Evolutionary conservation across 1,284 basidiomycete genomes (phyloP), one percentile per base, ranked within the genome.

Genomic region (Boletus sp.): DNA sequence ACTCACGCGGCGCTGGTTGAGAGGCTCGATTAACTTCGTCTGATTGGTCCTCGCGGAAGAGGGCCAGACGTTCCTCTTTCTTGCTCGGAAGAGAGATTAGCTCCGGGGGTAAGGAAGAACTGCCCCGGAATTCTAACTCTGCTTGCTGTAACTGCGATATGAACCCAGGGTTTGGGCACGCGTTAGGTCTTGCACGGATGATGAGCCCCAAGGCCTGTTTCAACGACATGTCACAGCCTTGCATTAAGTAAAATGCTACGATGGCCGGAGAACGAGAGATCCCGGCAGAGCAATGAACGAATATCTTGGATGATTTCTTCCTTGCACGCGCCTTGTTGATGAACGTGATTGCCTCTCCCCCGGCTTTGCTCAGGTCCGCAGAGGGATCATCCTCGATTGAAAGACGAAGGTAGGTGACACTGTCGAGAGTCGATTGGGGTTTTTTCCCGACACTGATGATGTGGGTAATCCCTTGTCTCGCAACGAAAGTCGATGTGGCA

Each of bases 391-490:
- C 63, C 0, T 63, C 60, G 37, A 63, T 55, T 5, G 52, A 44
- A 42, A 63, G 49, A 44, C 52, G 50, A n/a, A 65, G 56, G 24
- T 63, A 65, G 35, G 42, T 33, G 18, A 63, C 9, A 3, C 3
- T 36, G 7, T 62, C 51, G 2, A 44, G 24, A 20, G 36, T 53
- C 18, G 59, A 53, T 0, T 2, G 1, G 9, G 61, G 54, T 18
- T 22, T 64, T 33, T 47, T 64, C 6, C 61, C 63, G 1, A 62
- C 47, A 20, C 59, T 64, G 59, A 62, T 47, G 46, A 62, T 33
- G 16, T 62, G 59, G 27, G 61, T 62, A 12, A 64, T 62, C 6
- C 61, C 59, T 39, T 58, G 50, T 31, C 43, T 33, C 3, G 53
- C 13, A 7, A 62, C 12, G 29, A 62, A 64, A 2, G 41, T 62